Evolutionary conservation across 192 early-diverging fungal genomes (phyloP).

Genomic region (Gonapodya sp.): DNA sequence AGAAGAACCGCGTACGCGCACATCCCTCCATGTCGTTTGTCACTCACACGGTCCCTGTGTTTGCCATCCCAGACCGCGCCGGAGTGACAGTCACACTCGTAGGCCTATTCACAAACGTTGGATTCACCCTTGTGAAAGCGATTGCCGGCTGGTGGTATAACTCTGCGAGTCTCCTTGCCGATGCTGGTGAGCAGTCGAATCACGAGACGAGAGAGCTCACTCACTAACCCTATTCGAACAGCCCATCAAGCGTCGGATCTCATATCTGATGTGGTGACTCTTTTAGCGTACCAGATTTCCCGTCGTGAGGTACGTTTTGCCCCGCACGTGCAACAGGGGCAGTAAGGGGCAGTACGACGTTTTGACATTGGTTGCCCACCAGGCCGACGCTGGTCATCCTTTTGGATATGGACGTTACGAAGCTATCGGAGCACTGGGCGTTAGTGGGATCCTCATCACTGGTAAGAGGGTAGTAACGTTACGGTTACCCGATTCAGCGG

Average conservation of each 20-base stretch:
- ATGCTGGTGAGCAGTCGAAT: neutral
- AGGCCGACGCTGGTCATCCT: neutral
- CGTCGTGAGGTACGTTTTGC: no score
- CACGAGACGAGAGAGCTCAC: neutral
- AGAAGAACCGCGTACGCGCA: no score
- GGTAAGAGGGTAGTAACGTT: neutral
- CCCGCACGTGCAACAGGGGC: no score
- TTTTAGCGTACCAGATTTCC: neutral
- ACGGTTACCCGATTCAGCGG: neutral
- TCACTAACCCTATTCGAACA: neutral
- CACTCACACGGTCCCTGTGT: no score
- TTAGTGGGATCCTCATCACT: conserved; percentile 4
- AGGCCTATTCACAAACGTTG: neutral
- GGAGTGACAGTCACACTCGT: neutral
- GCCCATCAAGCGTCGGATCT: conserved; percentile 10
- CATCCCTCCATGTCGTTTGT: no score
- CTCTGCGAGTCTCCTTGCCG: neutral
- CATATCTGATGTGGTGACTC: neutral
- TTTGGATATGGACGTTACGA: conserved; percentile 3
- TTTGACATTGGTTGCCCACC: no score
- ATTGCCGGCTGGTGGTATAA: neutral
- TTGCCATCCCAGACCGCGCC: neutral
- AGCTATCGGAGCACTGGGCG: neutral
- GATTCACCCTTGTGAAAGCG: neutral
- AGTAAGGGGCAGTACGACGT: no score